Evolutionary conservation across 2,329 filamentous ascomycete species (phyloP).

Genomic region (Diaporthe ampelina): DNA sequence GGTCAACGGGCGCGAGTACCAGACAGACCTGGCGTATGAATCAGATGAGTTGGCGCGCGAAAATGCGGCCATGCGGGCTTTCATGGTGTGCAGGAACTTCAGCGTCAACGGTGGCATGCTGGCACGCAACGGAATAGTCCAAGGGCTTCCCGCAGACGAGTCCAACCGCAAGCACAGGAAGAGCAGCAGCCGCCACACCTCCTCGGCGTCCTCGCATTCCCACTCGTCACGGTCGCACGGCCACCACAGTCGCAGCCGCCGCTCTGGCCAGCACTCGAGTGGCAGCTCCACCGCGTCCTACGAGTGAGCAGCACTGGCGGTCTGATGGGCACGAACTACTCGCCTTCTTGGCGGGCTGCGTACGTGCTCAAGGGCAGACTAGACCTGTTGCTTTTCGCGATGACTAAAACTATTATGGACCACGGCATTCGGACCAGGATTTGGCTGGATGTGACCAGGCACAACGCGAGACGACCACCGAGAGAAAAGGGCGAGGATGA

Average conservation of each 20-base stretch:
- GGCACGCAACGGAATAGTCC: conserved; percentile 76
- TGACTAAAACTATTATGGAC: not conserved
- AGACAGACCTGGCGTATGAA: conserved; percentile 88
- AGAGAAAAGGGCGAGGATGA: conserved; percentile 12
- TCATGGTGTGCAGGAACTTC: conserved; percentile 98
- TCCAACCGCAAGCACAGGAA: conserved; percentile 64
- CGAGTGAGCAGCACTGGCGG: conserved; percentile 57
- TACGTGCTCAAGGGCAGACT: not conserved
- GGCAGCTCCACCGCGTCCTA: conserved; percentile 74
- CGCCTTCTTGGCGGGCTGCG: not conserved
- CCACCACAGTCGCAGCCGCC: conserved; percentile 60
- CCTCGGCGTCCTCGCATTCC: conserved; percentile 55
- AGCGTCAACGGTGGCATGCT: conserved; percentile 96
- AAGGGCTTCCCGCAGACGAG: conserved; percentile 72
- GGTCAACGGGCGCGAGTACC: conserved; percentile 97
- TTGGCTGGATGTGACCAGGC: not conserved
- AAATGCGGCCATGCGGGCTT: conserved; percentile 94
- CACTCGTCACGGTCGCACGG: conserved; percentile 57
- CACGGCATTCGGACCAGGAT: not conserved
- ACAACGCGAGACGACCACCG: conserved; percentile 3
- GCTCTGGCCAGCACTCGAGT: conserved; percentile 72
- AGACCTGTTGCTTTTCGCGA: not conserved
- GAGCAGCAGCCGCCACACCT: conserved; percentile 64
- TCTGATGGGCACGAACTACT: not conserved
- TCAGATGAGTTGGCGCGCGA: conserved; percentile 88